A percentile compares a stretch with the other conserved stretches of the same genome.
These are phyloP conservation scores for Butyriboletus loyo DNA, from an alignment of 768 basidiomycete genomes.

Conservation along the genomic window DNA sequence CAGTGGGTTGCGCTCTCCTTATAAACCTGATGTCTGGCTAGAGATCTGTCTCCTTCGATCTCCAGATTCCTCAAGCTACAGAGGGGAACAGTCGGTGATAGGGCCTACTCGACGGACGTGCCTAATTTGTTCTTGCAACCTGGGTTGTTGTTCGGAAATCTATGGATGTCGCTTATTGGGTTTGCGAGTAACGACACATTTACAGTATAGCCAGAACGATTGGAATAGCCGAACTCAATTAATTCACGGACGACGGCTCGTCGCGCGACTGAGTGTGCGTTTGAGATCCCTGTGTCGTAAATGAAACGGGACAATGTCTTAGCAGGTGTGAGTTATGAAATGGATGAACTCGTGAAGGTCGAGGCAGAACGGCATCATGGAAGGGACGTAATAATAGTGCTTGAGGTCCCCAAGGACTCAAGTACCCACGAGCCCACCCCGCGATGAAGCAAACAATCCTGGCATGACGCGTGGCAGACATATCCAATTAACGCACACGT, in stretches of 20 bases:
- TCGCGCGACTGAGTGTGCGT: conserved; percentile 24
- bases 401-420: conserved; percentile 21
- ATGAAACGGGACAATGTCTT: conserved; percentile 31
- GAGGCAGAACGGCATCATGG: conserved; percentile 24
- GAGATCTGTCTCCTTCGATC: conserved; percentile 19
- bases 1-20: conserved; percentile 17
- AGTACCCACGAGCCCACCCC: conserved; percentile 19
- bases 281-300: conserved; percentile 27
- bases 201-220: conserved; percentile 28
- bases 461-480: conserved; percentile 25
- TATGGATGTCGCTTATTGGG: conserved; percentile 31
- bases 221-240: conserved; percentile 34
- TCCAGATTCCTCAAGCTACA: conserved; percentile 22
- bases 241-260: conserved; percentile 29
- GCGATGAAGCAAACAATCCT: conserved; percentile 20
- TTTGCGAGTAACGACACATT: conserved; percentile 27
- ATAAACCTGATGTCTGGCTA: conserved; percentile 16
- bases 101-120: conserved; percentile 25
- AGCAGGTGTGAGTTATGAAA: conserved; percentile 27
- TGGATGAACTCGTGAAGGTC: conserved; percentile 23
- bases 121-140: conserved; percentile 30
- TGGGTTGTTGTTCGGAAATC: conserved; percentile 24
- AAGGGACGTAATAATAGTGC: conserved; percentile 33
- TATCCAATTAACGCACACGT: conserved; percentile 24
- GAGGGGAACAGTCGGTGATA: conserved; percentile 33